phyloP scores from a whole-genome alignment of 1,139 yeast species.

The Magnusiomyces ingens region DNA sequence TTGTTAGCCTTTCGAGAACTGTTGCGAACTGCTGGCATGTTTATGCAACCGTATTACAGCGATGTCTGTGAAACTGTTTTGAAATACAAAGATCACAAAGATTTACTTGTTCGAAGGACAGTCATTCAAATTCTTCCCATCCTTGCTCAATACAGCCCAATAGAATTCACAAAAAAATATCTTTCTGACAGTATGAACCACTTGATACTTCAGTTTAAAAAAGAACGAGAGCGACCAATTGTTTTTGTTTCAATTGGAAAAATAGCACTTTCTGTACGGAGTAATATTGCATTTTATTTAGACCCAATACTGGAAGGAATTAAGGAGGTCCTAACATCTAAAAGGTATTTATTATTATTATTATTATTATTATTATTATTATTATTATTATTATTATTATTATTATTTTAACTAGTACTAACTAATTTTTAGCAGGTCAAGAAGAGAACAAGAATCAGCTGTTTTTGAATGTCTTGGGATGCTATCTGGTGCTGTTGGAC shows the following conservation, averaged over 20 bases:
- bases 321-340: constrained; percentile 72
- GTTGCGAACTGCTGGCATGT: constrained; percentile 56
- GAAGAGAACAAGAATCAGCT: constrained; percentile 78
- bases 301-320: constrained; percentile 81
- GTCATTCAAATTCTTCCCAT: constrained; percentile 77
- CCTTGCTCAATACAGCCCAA: constrained; percentile 71
- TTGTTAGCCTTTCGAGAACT: constrained; percentile 77
- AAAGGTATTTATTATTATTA: constrained; percentile 35
- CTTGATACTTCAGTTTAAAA: constrained; percentile 71
- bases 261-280: constrained; percentile 75
- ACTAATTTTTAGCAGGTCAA: constrained; percentile 37
- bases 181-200: constrained; percentile 74
- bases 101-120: constrained; percentile 70
- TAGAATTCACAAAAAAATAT: constrained; percentile 70
- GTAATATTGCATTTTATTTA: constrained; percentile 79
- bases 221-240: constrained; percentile 68
- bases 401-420: constrained; percentile 3
- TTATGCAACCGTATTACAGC: constrained; percentile 65
- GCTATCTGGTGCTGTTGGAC: constrained; percentile 84
- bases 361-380: not conserved
- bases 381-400: not conserved
- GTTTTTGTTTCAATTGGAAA: constrained; percentile 82
- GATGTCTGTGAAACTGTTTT: constrained; percentile 72
- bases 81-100: constrained; percentile 70
- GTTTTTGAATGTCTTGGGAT: constrained; percentile 85